Percentiles rank a stretch among this genome's conserved stretches.
phyloP scores from a whole-genome alignment of 495 filamentous ascomycete genomes.

The Penicillium fimorum region DNA sequence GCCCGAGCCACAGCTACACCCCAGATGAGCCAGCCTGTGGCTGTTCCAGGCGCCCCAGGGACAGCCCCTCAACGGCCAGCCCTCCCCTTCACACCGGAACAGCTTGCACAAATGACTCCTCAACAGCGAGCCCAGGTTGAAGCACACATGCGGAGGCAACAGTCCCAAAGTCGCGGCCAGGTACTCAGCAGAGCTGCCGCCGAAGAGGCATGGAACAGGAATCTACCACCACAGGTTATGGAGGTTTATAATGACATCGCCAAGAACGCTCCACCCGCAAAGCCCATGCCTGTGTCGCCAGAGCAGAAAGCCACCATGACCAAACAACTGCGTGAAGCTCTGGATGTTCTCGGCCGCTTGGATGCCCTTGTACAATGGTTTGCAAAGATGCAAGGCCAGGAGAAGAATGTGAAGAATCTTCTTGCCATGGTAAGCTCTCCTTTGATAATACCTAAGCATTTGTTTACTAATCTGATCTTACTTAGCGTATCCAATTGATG shows the following conservation, averaged over 20 bases:
- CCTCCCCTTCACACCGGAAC: constrained; percentile 43
- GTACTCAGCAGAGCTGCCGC: constrained; percentile 31
- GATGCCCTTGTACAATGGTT: constrained; percentile 45
- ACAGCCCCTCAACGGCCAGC: constrained; percentile 34
- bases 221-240: constrained; percentile 37
- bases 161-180: constrained; percentile 30
- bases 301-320: constrained; percentile 48
- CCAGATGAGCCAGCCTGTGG: constrained; percentile 34
- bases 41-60: constrained; percentile 24
- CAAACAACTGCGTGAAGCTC: constrained; percentile 43
- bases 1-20: constrained; percentile 37
- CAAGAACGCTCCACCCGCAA: constrained; percentile 30
- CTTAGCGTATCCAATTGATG: constrained; percentile 54
- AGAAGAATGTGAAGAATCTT: constrained; percentile 43
- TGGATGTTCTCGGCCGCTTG: constrained; percentile 42
- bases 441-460: not conserved
- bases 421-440: constrained; percentile 41
- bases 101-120: constrained; percentile 51
- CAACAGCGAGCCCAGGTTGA: constrained; percentile 50
- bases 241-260: constrained; percentile 42
- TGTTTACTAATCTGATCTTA: constrained; percentile 25
- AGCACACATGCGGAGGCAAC: constrained; percentile 35
- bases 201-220: constrained; percentile 41
- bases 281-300: constrained; percentile 35
- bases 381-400: constrained; percentile 38